Evolutionary conservation across 2,329 filamentous ascomycete genomes (phyloP), one percentile per base, ranked within the genome.

Genomic region (Penicillium sp.): DNA sequence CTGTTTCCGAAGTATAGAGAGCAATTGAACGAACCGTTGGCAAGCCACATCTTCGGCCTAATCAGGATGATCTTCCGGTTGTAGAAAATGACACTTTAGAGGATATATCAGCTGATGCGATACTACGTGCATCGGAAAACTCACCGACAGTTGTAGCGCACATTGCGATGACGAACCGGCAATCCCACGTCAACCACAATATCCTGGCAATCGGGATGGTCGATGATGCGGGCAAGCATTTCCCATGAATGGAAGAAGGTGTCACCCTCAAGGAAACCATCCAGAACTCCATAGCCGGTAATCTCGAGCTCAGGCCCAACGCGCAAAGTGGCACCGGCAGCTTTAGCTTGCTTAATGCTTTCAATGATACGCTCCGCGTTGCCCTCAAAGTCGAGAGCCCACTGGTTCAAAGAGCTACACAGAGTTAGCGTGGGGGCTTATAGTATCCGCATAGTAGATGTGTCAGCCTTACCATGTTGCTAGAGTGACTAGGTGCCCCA

Each of bases 31-130:
- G 9, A 53, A 45, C 49, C 86, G 58, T 89, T 87, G 46, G 87
- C 87, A 6, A 92, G 80, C 65, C 79, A 86, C 60, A 89, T 78
- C 72, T 91, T 92, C 0, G 88, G 88, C 11, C 89, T 79, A 55
- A 94, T 87, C 56, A 88, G 78, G 18, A 92, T 74, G 20, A 92
- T 86, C 73, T 86, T 85, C 49, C 84, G 81, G 62, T 92, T 82
- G 49, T 85, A 78, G 58, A 79, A 78, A 59, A 89, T 81, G n/a
- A 88, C 78, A 7, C 69, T 71, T 34, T 1, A 29, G 29, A 20
- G 39, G 6, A 22, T 39, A 29, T 20, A 44, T 55, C 24, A 58
- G 42, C 22, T 18, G 44, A 37, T 39, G 40, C 26, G 9, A 34
- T 4, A 51, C 18, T 2, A 10, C 6, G 43, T 24, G 10, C 38